phyloP scores from a whole-genome alignment of 495 filamentous ascomycete species.

The Penicillium goetzii region DNA sequence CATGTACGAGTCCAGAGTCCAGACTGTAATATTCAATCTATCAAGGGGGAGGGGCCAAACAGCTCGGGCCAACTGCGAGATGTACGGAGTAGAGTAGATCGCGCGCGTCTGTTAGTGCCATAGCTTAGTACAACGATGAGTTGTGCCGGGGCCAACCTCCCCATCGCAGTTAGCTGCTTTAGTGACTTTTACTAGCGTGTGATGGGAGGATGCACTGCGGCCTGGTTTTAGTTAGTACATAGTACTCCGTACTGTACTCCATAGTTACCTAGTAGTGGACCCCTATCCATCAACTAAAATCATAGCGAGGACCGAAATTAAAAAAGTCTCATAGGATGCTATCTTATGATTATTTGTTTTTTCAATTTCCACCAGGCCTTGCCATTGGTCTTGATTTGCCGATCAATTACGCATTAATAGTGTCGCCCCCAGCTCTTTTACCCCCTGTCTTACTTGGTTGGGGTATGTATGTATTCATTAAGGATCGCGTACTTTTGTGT shows the following conservation, averaged over 20 bases:
- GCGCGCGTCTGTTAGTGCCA: slow-evolving; percentile 18
- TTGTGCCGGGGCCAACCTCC: not conserved
- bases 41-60: not conserved
- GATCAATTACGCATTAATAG: not conserved
- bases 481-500: slow-evolving; percentile 3
- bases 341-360: not conserved
- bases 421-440: not conserved
- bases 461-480: not conserved
- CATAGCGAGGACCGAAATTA: not conserved
- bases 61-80: slow-evolving; percentile 15
- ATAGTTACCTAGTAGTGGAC: not conserved
- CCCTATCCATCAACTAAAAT: not conserved
- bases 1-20: not conserved
- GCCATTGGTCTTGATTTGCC: not conserved
- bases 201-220: not conserved
- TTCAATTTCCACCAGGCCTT: not conserved
- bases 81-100: slow-evolving; percentile 13
- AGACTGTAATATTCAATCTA: not conserved
- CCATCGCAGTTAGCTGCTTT: not conserved
- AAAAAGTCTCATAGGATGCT: not conserved
- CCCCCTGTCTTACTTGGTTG: not conserved
- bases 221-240: not conserved
- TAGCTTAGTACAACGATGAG: slow-evolving; percentile 9
- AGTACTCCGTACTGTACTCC: too few species aligned
- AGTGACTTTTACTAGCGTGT: slow-evolving; percentile 2